Evolutionary conservation across 1,284 basidiomycete species (phyloP), one percentile per base, ranked within the genome.

Genomic region (Cutaneotrichosporon cyanovorans): DNA sequence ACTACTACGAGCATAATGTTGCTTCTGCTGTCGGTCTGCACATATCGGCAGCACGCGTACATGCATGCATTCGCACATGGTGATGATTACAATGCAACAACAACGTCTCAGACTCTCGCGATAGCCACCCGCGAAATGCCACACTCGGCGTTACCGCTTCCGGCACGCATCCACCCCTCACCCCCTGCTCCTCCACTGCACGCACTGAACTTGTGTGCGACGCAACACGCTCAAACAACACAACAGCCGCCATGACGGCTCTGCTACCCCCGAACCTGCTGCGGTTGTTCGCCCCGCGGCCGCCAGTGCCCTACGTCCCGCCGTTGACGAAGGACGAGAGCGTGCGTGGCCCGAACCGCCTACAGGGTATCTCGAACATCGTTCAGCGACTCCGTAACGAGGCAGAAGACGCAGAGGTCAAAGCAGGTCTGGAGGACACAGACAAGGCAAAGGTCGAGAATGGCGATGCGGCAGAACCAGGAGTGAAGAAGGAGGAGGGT

Each of bases 201-300:
- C n/a, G n/a, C n/a, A n/a, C n/a, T n/a, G n/a, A n/a, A n/a, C n/a
- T n/a, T n/a, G n/a, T n/a, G n/a, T n/a, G n/a, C n/a, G n/a, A n/a
- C n/a, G n/a, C 25, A 28, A 28, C 25, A 7, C 25, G 12, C 12
- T 12, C 25, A 28, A 28, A 12, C 25, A 28, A 28, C 8, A 7
- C 25, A 28, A 28, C 25, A 28, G 25, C 25, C 32, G 56, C 40
- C 32, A 75, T 75, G 72, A 90, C 88, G 8, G 84, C 90, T 72
- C 77, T 92, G 33, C 79, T 96, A 36, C 91, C 91, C 6, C 88
- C 89, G 9, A 93, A 95, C 71, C 80, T 96, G 42, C 80, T 95
- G 68, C 88, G 90, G 70, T 83, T 96, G 57, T 96, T 96, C 67
- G 85, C 89, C 0, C 90, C 91, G 14, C 82, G 91, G 15, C 87